Evolutionary conservation across 2,329 filamentous ascomycete species (phyloP).

Genomic region (Penicillium sp.): DNA sequence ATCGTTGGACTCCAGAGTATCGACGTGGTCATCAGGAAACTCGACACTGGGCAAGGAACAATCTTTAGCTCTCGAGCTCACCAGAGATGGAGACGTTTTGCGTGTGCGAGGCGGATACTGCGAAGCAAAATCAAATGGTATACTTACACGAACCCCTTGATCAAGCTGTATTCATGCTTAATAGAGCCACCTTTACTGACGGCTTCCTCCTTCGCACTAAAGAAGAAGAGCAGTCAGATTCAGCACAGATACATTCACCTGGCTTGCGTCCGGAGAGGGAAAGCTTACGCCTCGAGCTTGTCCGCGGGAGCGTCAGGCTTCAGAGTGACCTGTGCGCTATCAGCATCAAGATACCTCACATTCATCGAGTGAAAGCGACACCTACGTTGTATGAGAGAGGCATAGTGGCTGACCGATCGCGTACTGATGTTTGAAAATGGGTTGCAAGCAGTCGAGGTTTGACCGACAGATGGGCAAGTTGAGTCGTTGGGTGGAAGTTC

Average conservation of each 20-base stretch:
- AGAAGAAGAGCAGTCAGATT: conserved; percentile 2
- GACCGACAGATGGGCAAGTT: not conserved
- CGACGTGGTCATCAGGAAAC: conserved; percentile 62
- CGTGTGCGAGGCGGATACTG: not conserved
- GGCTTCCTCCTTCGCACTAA: conserved; percentile 70
- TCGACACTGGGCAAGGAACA: conserved; percentile 54
- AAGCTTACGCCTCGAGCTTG: conserved; percentile 61
- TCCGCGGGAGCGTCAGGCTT: conserved; percentile 62
- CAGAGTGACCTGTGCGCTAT: conserved; percentile 61
- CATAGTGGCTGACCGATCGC: conserved; percentile 21
- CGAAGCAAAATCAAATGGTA: not conserved
- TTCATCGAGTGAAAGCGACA: not conserved
- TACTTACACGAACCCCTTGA: conserved; percentile 88
- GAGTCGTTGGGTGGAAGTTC: not conserved
- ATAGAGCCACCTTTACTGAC: conserved; percentile 75
- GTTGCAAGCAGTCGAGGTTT: not conserved
- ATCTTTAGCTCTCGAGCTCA: not conserved
- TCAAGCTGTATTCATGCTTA: conserved; percentile 73
- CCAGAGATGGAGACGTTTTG: not conserved
- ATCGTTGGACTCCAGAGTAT: conserved; percentile 60
- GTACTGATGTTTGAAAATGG: not conserved
- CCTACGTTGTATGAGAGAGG: conserved; percentile 36
- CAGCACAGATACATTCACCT: conserved; percentile 3
- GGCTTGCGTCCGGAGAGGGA: not conserved
- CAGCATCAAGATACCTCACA: conserved; percentile 2